phyloP scores from a whole-genome alignment of 2,329 filamentous ascomycete species.

The Verticillium isaacii region DNA sequence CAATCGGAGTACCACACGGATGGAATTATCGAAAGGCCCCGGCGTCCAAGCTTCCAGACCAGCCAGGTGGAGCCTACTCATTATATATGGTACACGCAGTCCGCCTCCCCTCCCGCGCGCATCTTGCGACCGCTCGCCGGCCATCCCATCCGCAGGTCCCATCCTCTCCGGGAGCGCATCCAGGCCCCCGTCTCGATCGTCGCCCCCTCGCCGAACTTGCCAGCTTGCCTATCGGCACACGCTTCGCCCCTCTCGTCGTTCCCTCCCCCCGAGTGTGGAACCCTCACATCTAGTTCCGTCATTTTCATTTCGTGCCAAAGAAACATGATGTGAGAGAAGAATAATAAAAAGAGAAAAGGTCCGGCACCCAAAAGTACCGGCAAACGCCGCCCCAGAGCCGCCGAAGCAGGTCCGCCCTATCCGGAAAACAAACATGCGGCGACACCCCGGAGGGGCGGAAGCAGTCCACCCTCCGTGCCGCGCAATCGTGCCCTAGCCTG shows the following conservation, averaged over 20 bases:
- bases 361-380: not conserved
- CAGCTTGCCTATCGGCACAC: not conserved
- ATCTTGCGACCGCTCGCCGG: not conserved
- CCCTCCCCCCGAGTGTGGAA: not conserved
- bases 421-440: not conserved
- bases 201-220: not conserved
- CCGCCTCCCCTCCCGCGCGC: not conserved
- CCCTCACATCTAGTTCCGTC: not conserved
- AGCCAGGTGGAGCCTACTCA: not conserved
- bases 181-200: too few relatives aligned
- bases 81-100: constrained; percentile 4
- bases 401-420: not conserved
- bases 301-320: not conserved
- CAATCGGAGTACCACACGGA: not conserved
- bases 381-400: not conserved
- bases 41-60: not conserved
- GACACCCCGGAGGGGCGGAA: not conserved
- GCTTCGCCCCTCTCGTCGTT: not conserved
- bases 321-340: not conserved
- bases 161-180: not conserved
- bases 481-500: not conserved
- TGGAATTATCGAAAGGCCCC: not conserved
- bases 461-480: not conserved
- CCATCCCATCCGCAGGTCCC: not conserved
- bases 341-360: not conserved